Percentiles rank a stretch among this genome's conserved stretches.
Evolutionary conservation across 805 yeast genomes (phyloP).

Genomic region (Sungouiozyma intestinalis): DNA sequence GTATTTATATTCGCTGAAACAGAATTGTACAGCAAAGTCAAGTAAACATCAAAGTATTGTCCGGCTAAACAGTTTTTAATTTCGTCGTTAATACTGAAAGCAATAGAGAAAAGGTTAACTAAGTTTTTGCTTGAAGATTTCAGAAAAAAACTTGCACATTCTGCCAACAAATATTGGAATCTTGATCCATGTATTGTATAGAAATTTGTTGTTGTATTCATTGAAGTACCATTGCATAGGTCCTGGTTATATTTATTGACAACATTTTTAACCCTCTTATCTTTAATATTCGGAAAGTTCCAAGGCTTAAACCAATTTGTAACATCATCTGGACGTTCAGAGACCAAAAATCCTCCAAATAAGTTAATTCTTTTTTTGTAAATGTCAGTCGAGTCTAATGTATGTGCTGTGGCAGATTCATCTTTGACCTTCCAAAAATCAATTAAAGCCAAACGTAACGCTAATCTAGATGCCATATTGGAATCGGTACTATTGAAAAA

Average conservation of each 20-base stretch:
- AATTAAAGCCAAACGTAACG: constrained; percentile 17
- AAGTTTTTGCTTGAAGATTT: constrained; percentile 12
- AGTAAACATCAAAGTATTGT: constrained; percentile 78
- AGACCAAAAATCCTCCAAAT: constrained; percentile 22
- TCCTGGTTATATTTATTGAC: constrained; percentile 18
- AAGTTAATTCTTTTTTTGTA: constrained; percentile 13
- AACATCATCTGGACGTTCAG: constrained; percentile 9
- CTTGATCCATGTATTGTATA: constrained; percentile 32
- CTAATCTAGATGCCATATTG: constrained; percentile 5
- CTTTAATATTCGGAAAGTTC: constrained; percentile 13
- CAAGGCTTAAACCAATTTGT: constrained; percentile 20
- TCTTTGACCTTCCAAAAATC: constrained; percentile 17
- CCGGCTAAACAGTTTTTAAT: constrained; percentile 42
- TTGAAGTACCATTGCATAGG: constrained; percentile 10
- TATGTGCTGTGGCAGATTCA: not conserved
- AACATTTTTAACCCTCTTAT: constrained; percentile 8
- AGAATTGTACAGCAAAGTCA: constrained; percentile 31
- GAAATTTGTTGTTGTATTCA: constrained; percentile 8
- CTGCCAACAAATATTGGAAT: constrained; percentile 30
- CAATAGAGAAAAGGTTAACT: constrained; percentile 13
- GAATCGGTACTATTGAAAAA: constrained; percentile 7
- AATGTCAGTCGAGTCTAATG: not conserved
- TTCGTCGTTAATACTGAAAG: constrained; percentile 30
- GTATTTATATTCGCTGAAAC: constrained; percentile 20
- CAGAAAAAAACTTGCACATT: constrained; percentile 13